A percentile compares a stretch with the other conserved stretches of the same genome.
Evolutionary conservation across 768 basidiomycete genomes (phyloP).

Genomic region (Phlebiopsis gigantea): DNA sequence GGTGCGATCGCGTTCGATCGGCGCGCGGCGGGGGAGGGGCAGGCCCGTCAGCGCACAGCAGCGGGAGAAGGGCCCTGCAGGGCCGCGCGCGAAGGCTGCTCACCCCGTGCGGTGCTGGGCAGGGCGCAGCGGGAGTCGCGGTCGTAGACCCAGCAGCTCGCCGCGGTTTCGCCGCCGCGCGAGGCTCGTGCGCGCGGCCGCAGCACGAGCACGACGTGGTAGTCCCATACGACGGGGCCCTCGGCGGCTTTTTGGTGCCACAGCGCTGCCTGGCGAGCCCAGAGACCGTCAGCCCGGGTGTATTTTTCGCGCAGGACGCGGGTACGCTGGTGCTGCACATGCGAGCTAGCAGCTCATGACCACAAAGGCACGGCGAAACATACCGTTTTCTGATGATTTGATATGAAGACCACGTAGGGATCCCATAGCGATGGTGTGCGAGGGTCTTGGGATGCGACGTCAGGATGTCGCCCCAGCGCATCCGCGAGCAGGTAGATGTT

Average conservation of each 20-base stretch:
- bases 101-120: slow-evolving; percentile 51
- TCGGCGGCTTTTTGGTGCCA: slow-evolving; percentile 52
- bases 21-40: neutral
- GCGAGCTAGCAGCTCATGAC: neutral
- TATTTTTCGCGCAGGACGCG: neutral
- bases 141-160: slow-evolving; percentile 59
- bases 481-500: slow-evolving; percentile 59
- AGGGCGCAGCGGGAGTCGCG: slow-evolving; percentile 49
- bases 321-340: neutral
- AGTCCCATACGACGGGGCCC: slow-evolving; percentile 63
- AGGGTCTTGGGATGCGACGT: too few species aligned
- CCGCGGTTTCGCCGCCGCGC: slow-evolving; percentile 1
- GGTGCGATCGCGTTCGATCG: neutral
- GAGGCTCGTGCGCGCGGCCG: slow-evolving; percentile 25
- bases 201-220: slow-evolving; percentile 63
- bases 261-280: slow-evolving; percentile 53
- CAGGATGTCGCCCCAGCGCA: slow-evolving; percentile 25
- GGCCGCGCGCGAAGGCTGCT: slow-evolving; percentile 7
- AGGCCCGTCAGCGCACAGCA: neutral
- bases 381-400: slow-evolving; percentile 56
- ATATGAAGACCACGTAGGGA: slow-evolving; percentile 56
- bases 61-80: neutral
- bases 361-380: slow-evolving; percentile 15
- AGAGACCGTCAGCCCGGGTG: neutral
- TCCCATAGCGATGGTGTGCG: slow-evolving; percentile 34